phyloP scores from a whole-genome alignment of 768 basidiomycete genomes.

The Lentinula aciculospora region DNA sequence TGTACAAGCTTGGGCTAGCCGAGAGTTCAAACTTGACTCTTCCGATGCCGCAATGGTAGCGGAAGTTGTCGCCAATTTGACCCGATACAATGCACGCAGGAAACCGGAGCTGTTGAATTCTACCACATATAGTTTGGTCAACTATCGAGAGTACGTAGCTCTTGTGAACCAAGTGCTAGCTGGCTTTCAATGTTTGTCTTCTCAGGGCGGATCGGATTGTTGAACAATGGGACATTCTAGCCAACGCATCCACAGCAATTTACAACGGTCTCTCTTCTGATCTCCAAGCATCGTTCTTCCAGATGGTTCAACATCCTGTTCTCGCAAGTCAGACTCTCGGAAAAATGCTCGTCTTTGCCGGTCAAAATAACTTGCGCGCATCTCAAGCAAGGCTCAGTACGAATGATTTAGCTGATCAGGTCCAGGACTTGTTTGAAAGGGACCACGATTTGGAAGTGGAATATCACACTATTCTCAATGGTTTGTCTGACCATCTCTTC shows the following conservation, averaged over 20 bases:
- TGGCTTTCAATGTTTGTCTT: background rate
- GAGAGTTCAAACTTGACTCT: constrained; percentile 51
- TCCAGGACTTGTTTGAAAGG: constrained; percentile 49
- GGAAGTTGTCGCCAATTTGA: constrained; percentile 50
- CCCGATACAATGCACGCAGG: constrained; percentile 49
- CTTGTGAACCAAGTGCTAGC: background rate
- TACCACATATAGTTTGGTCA: constrained; percentile 57
- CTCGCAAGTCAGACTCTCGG: constrained; percentile 53
- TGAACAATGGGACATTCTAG: constrained; percentile 42
- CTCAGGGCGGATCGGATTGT: constrained; percentile 53
- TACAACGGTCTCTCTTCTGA: constrained; percentile 44
- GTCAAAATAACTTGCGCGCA: constrained; percentile 54
- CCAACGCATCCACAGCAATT: constrained; percentile 43
- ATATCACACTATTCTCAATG: constrained; percentile 54
- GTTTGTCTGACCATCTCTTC: constrained; percentile 24
- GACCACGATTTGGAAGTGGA: constrained; percentile 57
- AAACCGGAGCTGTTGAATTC: constrained; percentile 64
- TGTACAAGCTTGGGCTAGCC: constrained; percentile 53
- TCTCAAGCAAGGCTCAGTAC: constrained; percentile 61
- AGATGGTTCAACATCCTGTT: constrained; percentile 65
- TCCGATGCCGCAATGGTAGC: constrained; percentile 36
- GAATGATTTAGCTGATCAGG: constrained; percentile 50
- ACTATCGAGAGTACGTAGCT: constrained; percentile 62
- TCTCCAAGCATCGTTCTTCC: constrained; percentile 58
- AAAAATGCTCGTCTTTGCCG: constrained; percentile 54